Evolutionary conservation across 192 early-diverging fungal genomes (phyloP).

Genomic region (Backusella tarrabulga): DNA sequence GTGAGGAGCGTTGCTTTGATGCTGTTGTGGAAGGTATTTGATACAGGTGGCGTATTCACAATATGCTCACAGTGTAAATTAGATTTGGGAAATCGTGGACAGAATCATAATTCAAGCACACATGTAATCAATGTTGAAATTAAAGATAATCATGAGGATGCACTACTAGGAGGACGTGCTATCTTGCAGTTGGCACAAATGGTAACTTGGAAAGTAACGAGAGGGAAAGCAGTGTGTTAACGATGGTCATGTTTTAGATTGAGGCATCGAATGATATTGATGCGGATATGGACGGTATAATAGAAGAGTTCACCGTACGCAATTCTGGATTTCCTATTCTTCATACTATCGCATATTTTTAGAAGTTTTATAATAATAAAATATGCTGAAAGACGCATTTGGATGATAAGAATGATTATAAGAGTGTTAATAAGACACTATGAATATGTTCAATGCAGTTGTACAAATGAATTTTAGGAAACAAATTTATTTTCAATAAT

Average conservation of each 20-base stretch:
- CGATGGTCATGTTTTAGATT: slow-evolving; percentile 41
- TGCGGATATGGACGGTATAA: slow-evolving; percentile 78
- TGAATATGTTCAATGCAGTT: no score
- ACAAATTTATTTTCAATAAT: slow-evolving; percentile 23
- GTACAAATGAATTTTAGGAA: neutral
- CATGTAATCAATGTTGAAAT: slow-evolving; percentile 98
- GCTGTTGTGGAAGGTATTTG: slow-evolving; percentile 82
- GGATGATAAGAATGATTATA: neutral
- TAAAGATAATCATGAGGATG: slow-evolving; percentile 91
- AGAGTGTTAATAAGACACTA: no score
- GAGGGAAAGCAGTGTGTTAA: neutral
- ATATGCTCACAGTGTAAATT: neutral
- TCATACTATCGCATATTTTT: slow-evolving; percentile 67
- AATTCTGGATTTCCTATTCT: slow-evolving; percentile 55
- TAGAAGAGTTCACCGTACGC: slow-evolving; percentile 68
- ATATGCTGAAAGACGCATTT: no score
- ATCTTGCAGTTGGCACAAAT: slow-evolving; percentile 79
- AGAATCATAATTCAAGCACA: slow-evolving; percentile 64
- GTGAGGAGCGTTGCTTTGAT: slow-evolving; percentile 95
- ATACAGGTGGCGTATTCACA: neutral
- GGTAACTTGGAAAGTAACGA: slow-evolving; percentile 35
- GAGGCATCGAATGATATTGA: slow-evolving; percentile 72
- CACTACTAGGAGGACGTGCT: slow-evolving; percentile 77
- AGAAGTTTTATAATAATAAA: neutral
- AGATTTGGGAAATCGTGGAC: slow-evolving; percentile 77